Conservation (phyloP, 305 asterid species). For the Withania somnifera region DNA sequence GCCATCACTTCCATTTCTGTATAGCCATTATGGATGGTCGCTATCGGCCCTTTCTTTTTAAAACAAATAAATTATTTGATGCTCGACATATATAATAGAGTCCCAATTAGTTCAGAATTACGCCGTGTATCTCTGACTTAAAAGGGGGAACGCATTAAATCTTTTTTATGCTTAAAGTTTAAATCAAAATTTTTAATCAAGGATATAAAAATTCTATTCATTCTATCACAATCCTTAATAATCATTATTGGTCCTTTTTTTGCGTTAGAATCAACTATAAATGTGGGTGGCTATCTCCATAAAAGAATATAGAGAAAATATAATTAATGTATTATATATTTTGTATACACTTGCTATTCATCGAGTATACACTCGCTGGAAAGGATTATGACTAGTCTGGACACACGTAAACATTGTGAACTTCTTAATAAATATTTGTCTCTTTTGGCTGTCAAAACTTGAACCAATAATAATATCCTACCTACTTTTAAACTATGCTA, state of each 20-base stretch:
- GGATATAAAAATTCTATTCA: not conserved
- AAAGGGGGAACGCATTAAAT: not conserved
- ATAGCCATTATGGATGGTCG: not conserved
- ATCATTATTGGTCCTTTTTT: not conserved
- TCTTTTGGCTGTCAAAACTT: not conserved
- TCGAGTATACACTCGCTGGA: not conserved
- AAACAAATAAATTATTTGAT: too few relatives aligned
- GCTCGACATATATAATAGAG: not conserved
- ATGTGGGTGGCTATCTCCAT: not conserved
- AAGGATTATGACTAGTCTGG: not conserved
- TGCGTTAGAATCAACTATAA: not conserved
- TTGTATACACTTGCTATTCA: not conserved
- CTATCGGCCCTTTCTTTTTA: not conserved
- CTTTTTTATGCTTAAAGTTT: not conserved
- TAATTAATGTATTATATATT: not conserved
- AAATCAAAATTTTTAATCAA: accelerated
- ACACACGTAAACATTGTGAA: not conserved
- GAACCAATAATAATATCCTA: not conserved
- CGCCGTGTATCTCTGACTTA: accelerated
- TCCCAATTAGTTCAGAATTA: not conserved
- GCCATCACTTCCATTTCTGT: not conserved
- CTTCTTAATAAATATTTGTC: not conserved
- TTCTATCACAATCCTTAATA: not conserved
- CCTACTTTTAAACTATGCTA: not conserved
- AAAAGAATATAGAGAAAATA: not conserved